Percentiles rank a stretch among this genome's conserved stretches.
Conservation (phyloP, 768 basidiomycete species). For the Pulveroboletus ravenelii region DNA sequence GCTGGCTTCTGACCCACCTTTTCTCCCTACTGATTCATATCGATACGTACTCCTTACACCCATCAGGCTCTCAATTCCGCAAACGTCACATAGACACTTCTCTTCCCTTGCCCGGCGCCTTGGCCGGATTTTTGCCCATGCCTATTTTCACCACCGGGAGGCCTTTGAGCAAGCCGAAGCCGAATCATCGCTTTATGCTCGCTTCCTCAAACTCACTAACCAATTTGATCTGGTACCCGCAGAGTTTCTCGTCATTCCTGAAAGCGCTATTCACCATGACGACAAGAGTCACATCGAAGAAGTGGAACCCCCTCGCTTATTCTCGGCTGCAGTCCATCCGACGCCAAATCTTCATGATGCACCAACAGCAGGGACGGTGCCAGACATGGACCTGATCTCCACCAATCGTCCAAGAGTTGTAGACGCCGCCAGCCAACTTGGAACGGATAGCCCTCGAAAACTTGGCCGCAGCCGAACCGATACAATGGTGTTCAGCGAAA, state of each 20-base stretch:
- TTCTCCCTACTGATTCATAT: constrained; percentile 17
- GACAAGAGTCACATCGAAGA: constrained; percentile 25
- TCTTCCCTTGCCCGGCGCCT: constrained; percentile 85
- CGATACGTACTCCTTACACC: constrained; percentile 1
- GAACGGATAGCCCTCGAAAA: constrained; percentile 39
- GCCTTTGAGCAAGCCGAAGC: constrained; percentile 87
- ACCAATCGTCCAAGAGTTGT: constrained; percentile 19
- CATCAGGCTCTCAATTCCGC: constrained; percentile 72
- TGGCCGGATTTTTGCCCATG: constrained; percentile 93
- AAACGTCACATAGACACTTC: constrained; percentile 81
- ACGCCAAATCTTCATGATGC: constrained; percentile 11
- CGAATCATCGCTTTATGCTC: constrained; percentile 84
- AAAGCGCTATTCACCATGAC: constrained; percentile 33
- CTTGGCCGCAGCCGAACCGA: constrained; percentile 59
- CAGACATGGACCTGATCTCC: constrained; percentile 9
- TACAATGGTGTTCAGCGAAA: constrained; percentile 67
- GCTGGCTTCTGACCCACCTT: constrained; percentile 15
- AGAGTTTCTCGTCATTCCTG: constrained; percentile 81
- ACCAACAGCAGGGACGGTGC: constrained; percentile 1
- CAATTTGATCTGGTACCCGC: constrained; percentile 77
- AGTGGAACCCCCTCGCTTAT: constrained; percentile 37
- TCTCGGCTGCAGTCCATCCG: constrained; percentile 38
- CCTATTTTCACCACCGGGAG: constrained; percentile 92
- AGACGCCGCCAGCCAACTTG: constrained; percentile 10
- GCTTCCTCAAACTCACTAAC: constrained; percentile 79